Conservation (phyloP, 768 basidiomycete species). For the Rhodotorula babjevae region DNA sequence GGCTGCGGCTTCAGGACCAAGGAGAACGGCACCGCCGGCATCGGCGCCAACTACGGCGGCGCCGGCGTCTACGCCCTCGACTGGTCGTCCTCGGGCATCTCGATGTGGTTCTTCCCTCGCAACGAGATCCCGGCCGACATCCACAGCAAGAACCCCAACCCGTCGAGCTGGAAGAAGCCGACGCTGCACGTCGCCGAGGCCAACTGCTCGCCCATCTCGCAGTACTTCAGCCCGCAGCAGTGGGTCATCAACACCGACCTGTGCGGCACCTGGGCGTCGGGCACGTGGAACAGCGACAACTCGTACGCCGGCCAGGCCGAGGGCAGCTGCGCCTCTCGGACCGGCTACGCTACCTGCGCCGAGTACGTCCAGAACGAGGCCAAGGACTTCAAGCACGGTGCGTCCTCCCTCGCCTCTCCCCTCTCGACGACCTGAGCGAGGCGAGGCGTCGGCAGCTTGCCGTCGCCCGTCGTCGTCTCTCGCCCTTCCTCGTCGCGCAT, state of each 20-base stretch:
- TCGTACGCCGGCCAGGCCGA: constrained; percentile 9
- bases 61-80: constrained; percentile 54
- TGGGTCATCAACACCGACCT: constrained; percentile 2
- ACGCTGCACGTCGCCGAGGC: constrained; percentile 43
- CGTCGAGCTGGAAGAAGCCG: constrained; percentile 50
- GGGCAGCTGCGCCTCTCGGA: not conserved
- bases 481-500: no score
- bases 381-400: constrained; percentile 17
- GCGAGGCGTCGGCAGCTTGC: no score
- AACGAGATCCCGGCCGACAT: constrained; percentile 37
- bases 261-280: constrained; percentile 12
- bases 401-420: no score
- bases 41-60: constrained; percentile 50
- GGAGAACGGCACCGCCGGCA: constrained; percentile 43
- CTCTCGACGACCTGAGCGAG: no score
- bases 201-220: constrained; percentile 15
- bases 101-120: constrained; percentile 54
- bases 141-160: constrained; percentile 46
- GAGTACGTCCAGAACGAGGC: constrained; percentile 3
- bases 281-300: constrained; percentile 23
- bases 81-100: constrained; percentile 50
- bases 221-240: constrained; percentile 25
- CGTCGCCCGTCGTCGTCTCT: no score
- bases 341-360: constrained; percentile 5
- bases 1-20: constrained; percentile 31